Conservation (phyloP, 768 basidiomycete genomes). For the Dioszegia crocea region DNA sequence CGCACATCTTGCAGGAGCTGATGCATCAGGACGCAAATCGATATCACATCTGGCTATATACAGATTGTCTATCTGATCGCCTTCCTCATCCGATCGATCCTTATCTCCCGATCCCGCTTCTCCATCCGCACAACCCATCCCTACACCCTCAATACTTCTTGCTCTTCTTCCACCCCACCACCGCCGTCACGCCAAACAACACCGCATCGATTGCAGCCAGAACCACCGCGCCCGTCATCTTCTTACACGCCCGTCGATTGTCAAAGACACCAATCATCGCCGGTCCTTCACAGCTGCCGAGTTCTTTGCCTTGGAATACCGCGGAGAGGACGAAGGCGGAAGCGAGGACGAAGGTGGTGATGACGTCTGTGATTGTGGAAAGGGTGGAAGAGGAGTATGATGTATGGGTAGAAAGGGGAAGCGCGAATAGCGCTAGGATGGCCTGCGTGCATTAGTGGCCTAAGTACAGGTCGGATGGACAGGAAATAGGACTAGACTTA, state of each 20-base stretch:
- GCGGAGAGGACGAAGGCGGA: background rate
- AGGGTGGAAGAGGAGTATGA: too few relatives aligned
- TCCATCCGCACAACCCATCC: too few relatives aligned
- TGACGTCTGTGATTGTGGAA: background rate
- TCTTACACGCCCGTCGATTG: background rate
- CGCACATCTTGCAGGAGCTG: too few relatives aligned
- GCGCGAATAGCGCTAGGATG: background rate
- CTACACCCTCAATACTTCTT: background rate
- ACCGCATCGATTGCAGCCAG: background rate
- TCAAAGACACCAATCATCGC: background rate
- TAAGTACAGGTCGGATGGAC: background rate
- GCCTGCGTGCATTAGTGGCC: background rate
- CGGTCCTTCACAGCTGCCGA: constrained; percentile 1
- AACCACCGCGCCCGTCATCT: constrained; percentile 3
- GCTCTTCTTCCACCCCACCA: background rate
- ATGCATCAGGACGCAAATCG: too few relatives aligned
- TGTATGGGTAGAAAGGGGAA: background rate
- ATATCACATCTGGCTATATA: too few relatives aligned
- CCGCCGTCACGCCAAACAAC: background rate
- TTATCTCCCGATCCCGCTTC: too few relatives aligned
- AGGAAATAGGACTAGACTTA: background rate
- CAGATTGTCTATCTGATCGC: too few relatives aligned
- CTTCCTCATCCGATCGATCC: too few relatives aligned
- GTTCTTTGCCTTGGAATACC: background rate
- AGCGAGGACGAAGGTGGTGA: background rate